Conservation (phyloP, 2,329 filamentous ascomycete species). For the Colletotrichum tofieldiae region DNA sequence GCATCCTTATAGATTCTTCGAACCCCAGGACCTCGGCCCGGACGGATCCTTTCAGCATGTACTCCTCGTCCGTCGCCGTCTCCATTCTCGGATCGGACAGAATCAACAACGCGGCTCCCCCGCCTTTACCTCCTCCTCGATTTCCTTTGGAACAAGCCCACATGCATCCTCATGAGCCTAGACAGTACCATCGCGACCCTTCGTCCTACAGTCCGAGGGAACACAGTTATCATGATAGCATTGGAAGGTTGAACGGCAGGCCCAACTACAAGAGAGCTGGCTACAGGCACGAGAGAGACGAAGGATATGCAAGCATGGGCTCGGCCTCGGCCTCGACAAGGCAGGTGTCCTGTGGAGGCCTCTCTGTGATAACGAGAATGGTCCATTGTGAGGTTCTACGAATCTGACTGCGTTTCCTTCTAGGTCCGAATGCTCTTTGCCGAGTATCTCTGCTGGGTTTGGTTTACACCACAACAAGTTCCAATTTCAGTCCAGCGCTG, state of each 20-base stretch:
- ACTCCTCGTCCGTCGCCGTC: constrained; percentile 53
- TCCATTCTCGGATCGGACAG: constrained; percentile 59
- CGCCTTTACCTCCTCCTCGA: constrained; percentile 63
- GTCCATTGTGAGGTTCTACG: not conserved
- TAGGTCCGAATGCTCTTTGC: constrained; percentile 60
- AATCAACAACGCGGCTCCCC: constrained; percentile 54
- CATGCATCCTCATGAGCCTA: constrained; percentile 47
- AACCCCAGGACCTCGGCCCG: constrained; percentile 49
- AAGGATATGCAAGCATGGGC: constrained; percentile 62
- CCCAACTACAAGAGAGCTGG: constrained; percentile 52
- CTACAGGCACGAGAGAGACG: constrained; percentile 53
- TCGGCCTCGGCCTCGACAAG: constrained; percentile 51
- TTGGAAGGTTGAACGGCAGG: constrained; percentile 55
- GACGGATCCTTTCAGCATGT: constrained; percentile 53
- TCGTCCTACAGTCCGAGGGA: constrained; percentile 44
- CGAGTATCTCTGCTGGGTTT: constrained; percentile 56
- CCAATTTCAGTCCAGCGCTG: constrained; percentile 62
- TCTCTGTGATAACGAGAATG: not conserved
- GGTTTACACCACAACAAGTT: constrained; percentile 67
- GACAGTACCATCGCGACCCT: constrained; percentile 49
- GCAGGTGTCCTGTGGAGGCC: constrained; percentile 11
- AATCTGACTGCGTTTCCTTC: constrained; percentile 42
- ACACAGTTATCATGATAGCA: constrained; percentile 56
- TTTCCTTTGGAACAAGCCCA: constrained; percentile 49
- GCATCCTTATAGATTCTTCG: constrained; percentile 55